Evolutionary conservation across 495 filamentous ascomycete species (phyloP), one percentile per base, ranked within the genome.

Genomic region (Penicillium steckii): DNA sequence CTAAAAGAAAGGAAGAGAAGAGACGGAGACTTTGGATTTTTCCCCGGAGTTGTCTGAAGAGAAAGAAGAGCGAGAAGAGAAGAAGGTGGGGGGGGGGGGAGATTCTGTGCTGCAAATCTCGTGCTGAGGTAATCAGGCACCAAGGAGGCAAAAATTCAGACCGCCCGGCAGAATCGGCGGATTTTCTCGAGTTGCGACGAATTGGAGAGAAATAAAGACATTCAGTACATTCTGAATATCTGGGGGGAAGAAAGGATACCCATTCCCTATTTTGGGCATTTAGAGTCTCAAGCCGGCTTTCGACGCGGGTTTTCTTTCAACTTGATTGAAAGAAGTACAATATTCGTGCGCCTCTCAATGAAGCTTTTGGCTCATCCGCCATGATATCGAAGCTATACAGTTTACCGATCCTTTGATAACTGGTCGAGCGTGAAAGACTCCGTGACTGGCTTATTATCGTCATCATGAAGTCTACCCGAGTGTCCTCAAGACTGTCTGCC

Each of bases 101-200:
- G 57, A 44, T 46, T 59, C 50, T 59, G 60, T 53, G 59, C 48
- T 56, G 38, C 57, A 64, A 66, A 66, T 60, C 63, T 61, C 44
- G 43, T 23, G 48, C 52, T 66, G 56, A 66, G 17, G n/a, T 64
- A 61, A 64, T 61, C 60, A 71, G 68, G 68, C 68, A 69, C 38
- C 61, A 58, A 61, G 55, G 50, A 48, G 22, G 46, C 44, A 7
- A 46, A 53, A 45, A 51, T 52, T 23, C 50, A 52, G 26, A 41
- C 38, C 38, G 38, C 26, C 54, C 50, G 27, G 15, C 38, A 43
- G 27, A 41, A 41, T 8, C 12, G 19, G 10, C 17, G 10, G 1
- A n/a, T 13, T 18, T 15, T 15, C n/a, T 13, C 8, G 33, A 37
- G n/a, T 35, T 35, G 8, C n/a, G 4, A 35, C 4, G 13, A n/a